A percentile compares a stretch with the other conserved stretches of the same genome.
Conservation (phyloP, 2,329 filamentous ascomycete species). For the Alternaria panax region DNA sequence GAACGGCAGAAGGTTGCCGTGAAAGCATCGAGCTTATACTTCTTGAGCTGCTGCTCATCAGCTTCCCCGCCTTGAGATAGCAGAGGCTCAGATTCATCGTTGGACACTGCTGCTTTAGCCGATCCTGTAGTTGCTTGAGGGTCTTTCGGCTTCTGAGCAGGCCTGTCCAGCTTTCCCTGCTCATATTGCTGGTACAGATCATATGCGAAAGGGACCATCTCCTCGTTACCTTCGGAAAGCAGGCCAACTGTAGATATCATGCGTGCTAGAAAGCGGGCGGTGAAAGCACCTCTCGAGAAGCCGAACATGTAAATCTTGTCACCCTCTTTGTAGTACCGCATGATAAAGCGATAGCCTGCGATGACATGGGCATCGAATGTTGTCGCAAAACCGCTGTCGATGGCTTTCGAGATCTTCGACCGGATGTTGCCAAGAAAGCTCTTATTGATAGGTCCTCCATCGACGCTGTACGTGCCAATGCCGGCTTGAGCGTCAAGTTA, state of each 20-base stretch:
- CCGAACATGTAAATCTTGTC: conserved; percentile 48
- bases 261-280: conserved; percentile 42
- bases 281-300: conserved; percentile 46
- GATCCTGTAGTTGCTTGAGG: conserved; percentile 20
- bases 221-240: conserved; percentile 30
- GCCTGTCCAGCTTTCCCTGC: conserved; percentile 11
- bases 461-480: conserved; percentile 23
- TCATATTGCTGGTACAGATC: conserved; percentile 18
- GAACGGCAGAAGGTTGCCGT: conserved; percentile 54
- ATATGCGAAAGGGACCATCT: conserved; percentile 31
- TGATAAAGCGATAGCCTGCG: conserved; percentile 43
- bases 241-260: conserved; percentile 35
- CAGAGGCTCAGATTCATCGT: conserved; percentile 23
- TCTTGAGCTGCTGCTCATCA: conserved; percentile 25
- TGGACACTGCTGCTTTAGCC: not conserved
- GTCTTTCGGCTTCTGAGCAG: conserved; percentile 48
- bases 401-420: conserved; percentile 13
- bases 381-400: conserved; percentile 22
- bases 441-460: conserved; percentile 1
- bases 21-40: conserved; percentile 49
- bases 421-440: not conserved
- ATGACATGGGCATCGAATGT: conserved; percentile 24
- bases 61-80: not conserved
- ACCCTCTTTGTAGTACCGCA: conserved; percentile 40
- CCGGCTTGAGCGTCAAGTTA: conserved; percentile 15